A percentile compares a stretch with the other conserved stretches of the same genome.
Evolutionary conservation across 1,284 basidiomycete genomes (phyloP).

Genomic region (Phylloporus sp.): DNA sequence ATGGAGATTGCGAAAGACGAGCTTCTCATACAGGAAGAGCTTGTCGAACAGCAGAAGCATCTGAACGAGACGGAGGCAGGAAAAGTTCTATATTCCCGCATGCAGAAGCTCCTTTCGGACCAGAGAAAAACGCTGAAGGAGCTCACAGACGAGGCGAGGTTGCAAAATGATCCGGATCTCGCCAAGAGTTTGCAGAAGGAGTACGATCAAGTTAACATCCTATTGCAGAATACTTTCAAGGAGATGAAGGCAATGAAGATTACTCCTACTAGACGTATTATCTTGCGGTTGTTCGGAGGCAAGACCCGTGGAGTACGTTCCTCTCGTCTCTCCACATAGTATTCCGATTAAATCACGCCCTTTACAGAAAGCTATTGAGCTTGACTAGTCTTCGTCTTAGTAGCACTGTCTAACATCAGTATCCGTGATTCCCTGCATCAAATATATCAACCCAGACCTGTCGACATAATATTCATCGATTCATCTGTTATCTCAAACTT

Average conservation of each 20-base stretch:
- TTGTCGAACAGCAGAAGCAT: slow-evolving; percentile 21
- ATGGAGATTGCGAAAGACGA: background rate
- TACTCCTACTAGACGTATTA: slow-evolving; percentile 21
- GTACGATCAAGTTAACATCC: slow-evolving; percentile 9
- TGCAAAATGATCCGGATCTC: slow-evolving; percentile 16
- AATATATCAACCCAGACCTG: no score
- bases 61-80: slow-evolving; percentile 33
- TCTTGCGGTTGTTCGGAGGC: slow-evolving; percentile 10
- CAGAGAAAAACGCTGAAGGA: slow-evolving; percentile 19
- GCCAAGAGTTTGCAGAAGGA: slow-evolving; percentile 21
- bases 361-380: slow-evolving; percentile 14
- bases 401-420: background rate
- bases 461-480: no score
- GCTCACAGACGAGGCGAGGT: slow-evolving; percentile 23
- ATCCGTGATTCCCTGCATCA: no score
- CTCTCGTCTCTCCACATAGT: background rate
- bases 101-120: slow-evolving; percentile 26
- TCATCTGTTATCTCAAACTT: no score
- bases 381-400: slow-evolving; percentile 1
- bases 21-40: slow-evolving; percentile 34
- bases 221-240: slow-evolving; percentile 25
- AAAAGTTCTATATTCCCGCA: slow-evolving; percentile 25
- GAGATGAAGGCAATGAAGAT: slow-evolving; percentile 28
- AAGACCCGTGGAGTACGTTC: slow-evolving; percentile 21
- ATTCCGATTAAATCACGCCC: background rate